Conservation (phyloP, 139 green algal genomes). For the Astrephomene gubernaculifera region DNA sequence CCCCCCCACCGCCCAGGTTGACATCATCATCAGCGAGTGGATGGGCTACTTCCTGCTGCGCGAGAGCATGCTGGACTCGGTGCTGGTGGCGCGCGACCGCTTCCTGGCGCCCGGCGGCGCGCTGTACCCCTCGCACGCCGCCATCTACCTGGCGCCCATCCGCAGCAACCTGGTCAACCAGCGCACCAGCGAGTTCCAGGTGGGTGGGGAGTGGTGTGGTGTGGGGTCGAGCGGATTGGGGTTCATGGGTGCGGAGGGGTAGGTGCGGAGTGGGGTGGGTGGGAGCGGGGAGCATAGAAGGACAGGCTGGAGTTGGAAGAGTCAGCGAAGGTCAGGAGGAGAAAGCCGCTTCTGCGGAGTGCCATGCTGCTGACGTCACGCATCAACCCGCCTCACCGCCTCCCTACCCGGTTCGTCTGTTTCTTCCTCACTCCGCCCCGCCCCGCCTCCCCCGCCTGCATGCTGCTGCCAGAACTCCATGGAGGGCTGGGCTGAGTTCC, state of each 20-base stretch:
- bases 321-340: too few relatives aligned
- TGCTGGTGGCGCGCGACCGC: conserved; percentile 90
- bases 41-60: conserved; percentile 97
- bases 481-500: conserved; percentile 88
- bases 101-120: conserved; percentile 94
- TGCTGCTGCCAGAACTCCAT: conserved; percentile 72
- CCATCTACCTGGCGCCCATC: conserved; percentile 91
- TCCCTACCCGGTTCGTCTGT: too few relatives aligned
- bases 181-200: conserved; percentile 73
- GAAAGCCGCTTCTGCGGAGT: background rate
- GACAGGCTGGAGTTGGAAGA: too few relatives aligned
- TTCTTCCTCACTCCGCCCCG: background rate
- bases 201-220: conserved; percentile 22
- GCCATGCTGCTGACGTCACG: too few relatives aligned
- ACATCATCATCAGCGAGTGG: conserved; percentile 97
- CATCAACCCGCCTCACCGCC: too few relatives aligned
- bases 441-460: background rate
- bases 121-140: conserved; percentile 94
- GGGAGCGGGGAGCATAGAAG: background rate
- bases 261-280: background rate
- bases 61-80: conserved; percentile 97
- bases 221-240: background rate
- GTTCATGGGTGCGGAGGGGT: background rate
- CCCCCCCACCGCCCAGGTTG: conserved; percentile 61
- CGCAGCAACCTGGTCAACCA: conserved; percentile 60